Conservation (phyloP, 352 stramenopile genomes). For the Albugo candida region DNA sequence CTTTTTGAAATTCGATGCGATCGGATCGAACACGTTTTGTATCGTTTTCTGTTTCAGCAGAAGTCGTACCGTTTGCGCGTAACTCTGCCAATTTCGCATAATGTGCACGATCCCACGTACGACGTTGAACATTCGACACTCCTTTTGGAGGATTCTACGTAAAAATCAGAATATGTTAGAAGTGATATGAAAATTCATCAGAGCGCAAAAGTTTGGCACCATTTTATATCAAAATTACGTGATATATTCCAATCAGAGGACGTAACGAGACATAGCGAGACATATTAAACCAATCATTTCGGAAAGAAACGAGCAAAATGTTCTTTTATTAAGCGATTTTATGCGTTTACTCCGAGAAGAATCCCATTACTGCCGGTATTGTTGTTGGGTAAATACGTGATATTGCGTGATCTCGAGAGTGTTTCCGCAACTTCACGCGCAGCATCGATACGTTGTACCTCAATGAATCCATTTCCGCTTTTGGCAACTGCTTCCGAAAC, state of each 20-base stretch:
- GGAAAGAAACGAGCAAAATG: too few species aligned
- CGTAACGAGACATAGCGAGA: too few species aligned
- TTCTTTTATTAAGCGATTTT: background rate
- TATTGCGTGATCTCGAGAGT: constrained; percentile 91
- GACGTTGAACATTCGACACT: constrained; percentile 60
- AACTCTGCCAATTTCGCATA: constrained; percentile 64
- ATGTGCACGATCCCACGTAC: constrained; percentile 63
- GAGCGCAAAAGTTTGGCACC: too few species aligned
- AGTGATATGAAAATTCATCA: too few species aligned
- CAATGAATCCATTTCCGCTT: constrained; percentile 95
- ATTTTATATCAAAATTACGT: too few species aligned
- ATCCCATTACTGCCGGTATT: constrained; percentile 66
- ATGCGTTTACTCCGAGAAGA: constrained; percentile 38
- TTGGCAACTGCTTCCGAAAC: constrained; percentile 97
- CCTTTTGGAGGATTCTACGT: constrained; percentile 16
- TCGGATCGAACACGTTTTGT: too few species aligned
- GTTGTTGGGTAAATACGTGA: constrained; percentile 96
- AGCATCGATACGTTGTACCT: constrained; percentile 98
- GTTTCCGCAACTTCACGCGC: constrained; percentile 98
- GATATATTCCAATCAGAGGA: too few species aligned
- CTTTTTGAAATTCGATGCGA: too few species aligned
- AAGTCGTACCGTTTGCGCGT: constrained; percentile 24
- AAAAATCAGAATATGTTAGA: too few species aligned
- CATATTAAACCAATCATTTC: too few species aligned
- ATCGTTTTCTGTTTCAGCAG: constrained; percentile 27